These are phyloP conservation scores for Graphilbum fragrans DNA, from an alignment of 2,329 filamentous ascomycete genomes.

Conservation along the genomic window DNA sequence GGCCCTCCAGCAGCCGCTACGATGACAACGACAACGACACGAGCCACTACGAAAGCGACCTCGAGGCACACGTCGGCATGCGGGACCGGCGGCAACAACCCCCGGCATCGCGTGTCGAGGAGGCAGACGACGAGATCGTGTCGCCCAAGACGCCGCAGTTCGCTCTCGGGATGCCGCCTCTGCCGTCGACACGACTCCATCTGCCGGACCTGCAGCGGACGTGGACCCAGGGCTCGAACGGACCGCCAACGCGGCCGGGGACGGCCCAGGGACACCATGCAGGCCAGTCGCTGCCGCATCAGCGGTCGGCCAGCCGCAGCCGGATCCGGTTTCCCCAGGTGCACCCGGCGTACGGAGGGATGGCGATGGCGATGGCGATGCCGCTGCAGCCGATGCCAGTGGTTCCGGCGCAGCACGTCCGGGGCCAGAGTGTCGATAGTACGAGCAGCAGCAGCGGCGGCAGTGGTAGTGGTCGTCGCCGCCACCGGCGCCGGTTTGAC, in stretches of 20 bases:
- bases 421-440: neutral
- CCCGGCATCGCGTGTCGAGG: neutral
- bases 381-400: neutral
- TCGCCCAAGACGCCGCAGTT: conserved; percentile 36
- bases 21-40: conserved; percentile 9
- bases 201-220: conserved; percentile 27
- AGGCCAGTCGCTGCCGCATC: conserved; percentile 9
- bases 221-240: conserved; percentile 23
- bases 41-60: conserved; percentile 8
- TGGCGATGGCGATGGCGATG: conserved; percentile 9
- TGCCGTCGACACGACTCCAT: conserved; percentile 28
- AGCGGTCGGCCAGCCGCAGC: neutral
- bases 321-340: neutral
- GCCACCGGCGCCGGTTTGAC: conserved; percentile 16
- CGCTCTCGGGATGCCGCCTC: conserved; percentile 21
- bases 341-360: neutral
- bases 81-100: neutral
- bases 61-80: conserved; percentile 1
- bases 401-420: conserved; percentile 10
- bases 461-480: neutral
- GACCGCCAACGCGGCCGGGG: conserved; percentile 14
- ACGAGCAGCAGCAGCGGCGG: neutral
- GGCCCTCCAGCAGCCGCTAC: conserved; percentile 14
- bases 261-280: too few relatives aligned
- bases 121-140: conserved; percentile 8